Evolutionary conservation across 2,329 filamentous ascomycete species (phyloP).

Genomic region (Raffaelea albimanens): DNA sequence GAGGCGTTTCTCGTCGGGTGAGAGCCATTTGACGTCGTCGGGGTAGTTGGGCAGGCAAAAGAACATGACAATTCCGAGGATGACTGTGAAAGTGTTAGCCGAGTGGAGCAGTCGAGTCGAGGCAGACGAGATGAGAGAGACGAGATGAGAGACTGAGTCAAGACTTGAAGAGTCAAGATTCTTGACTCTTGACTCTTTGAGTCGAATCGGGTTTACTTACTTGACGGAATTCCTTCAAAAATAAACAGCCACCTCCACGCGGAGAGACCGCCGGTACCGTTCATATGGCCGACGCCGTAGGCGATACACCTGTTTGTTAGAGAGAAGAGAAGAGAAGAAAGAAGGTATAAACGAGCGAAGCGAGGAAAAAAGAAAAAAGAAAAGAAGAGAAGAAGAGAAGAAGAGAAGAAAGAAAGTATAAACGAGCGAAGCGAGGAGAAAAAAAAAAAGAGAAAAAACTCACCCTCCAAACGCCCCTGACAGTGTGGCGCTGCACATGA

Average conservation of each 20-base stretch:
- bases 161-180: too few relatives aligned
- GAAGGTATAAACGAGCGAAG: background rate
- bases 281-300: conserved; percentile 64
- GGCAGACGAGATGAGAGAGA: too few relatives aligned
- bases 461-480: conserved; percentile 61
- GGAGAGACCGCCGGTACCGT: conserved; percentile 47
- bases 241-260: conserved; percentile 68
- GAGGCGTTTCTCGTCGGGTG: conserved; percentile 48
- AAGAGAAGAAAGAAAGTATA: background rate
- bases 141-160: too few relatives aligned
- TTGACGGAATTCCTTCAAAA: too few relatives aligned
- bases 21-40: conserved; percentile 54
- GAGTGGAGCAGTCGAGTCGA: too few relatives aligned
- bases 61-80: conserved; percentile 1
- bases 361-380: background rate
- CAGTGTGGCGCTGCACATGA: conserved; percentile 60
- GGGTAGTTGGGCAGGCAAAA: conserved; percentile 54
- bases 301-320: conserved; percentile 35
- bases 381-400: too few relatives aligned
- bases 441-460: conserved; percentile 21
- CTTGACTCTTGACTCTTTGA: too few relatives aligned
- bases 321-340: background rate
- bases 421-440: background rate
- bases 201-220: too few relatives aligned
- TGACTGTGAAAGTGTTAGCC: background rate